A percentile compares a stretch with the other conserved stretches of the same genome.
These are phyloP conservation scores for Neopestalotiopsis rosae DNA, from an alignment of 2,329 filamentous ascomycete species.

Conservation along the genomic window DNA sequence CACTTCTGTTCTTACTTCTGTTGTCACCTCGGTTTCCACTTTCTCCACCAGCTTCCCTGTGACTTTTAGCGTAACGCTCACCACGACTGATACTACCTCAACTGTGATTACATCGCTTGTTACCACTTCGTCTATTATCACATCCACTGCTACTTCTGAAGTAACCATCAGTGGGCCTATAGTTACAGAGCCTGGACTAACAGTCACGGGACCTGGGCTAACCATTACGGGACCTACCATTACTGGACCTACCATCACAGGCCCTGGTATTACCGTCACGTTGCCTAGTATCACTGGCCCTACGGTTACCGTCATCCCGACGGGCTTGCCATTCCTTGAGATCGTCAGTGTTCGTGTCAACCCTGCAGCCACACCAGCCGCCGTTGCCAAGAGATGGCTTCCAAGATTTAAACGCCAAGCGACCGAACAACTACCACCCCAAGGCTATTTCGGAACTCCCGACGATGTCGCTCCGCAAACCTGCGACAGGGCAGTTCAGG, in stretches of 20 bases:
- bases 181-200: background rate
- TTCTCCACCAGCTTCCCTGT: background rate
- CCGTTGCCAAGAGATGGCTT: background rate
- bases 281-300: background rate
- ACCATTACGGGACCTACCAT: background rate
- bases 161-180: background rate
- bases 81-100: background rate
- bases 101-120: background rate
- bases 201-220: too few relatives aligned
- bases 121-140: background rate
- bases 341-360: background rate
- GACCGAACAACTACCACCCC: background rate
- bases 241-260: background rate
- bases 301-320: background rate
- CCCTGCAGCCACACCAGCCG: background rate
- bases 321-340: background rate
- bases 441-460: background rate
- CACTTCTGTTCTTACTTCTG: background rate
- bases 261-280: too few relatives aligned
- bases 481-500: background rate
- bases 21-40: conserved; percentile 3
- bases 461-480: background rate
- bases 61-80: conserved; percentile 1
- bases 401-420: background rate
- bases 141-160: background rate